A percentile compares a stretch with the other conserved stretches of the same genome.
Conservation (phyloP, 1,284 basidiomycete genomes). For the Sanghuangporus sanghuang region DNA sequence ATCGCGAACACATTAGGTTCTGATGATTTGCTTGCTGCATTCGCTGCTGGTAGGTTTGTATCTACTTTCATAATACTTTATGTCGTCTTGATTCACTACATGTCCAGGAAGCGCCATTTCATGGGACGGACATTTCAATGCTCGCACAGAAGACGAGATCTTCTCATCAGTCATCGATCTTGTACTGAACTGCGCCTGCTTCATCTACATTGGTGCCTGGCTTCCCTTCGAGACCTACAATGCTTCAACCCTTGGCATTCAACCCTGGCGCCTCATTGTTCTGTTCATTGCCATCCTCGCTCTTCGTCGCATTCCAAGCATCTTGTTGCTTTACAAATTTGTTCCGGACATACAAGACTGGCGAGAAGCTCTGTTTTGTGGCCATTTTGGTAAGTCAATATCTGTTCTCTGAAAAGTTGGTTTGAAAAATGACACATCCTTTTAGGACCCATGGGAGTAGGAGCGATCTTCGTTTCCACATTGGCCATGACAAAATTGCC, state of each 20-base stretch:
- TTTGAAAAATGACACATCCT: not conserved
- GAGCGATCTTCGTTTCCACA: conserved; percentile 82
- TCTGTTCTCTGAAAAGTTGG: not conserved
- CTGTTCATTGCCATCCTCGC: conserved; percentile 64
- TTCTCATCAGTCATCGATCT: conserved; percentile 90
- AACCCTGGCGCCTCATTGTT: conserved; percentile 65
- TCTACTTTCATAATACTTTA: not conserved
- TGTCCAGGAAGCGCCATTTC: conserved; percentile 67
- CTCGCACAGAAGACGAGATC: conserved; percentile 76
- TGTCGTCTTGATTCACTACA: not conserved
- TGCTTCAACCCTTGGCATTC: conserved; percentile 56
- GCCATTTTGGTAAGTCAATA: conserved; percentile 63
- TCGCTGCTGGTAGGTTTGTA: conserved; percentile 73
- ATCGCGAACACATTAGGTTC: conserved; percentile 76
- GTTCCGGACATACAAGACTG: conserved; percentile 82
- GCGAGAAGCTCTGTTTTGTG: conserved; percentile 76
- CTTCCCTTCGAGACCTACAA: conserved; percentile 74
- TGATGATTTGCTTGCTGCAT: conserved; percentile 87
- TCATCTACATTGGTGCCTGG: conserved; percentile 90
- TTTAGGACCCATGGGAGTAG: conserved; percentile 57
- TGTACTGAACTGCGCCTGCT: conserved; percentile 79
- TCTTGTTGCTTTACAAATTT: conserved; percentile 73
- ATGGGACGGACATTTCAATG: conserved; percentile 92
- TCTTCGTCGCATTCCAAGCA: conserved; percentile 73
- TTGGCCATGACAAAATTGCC: conserved; percentile 69